These are phyloP conservation scores for Ulmus americana DNA, from an alignment of 331 rosid species.

Conservation along the genomic window DNA sequence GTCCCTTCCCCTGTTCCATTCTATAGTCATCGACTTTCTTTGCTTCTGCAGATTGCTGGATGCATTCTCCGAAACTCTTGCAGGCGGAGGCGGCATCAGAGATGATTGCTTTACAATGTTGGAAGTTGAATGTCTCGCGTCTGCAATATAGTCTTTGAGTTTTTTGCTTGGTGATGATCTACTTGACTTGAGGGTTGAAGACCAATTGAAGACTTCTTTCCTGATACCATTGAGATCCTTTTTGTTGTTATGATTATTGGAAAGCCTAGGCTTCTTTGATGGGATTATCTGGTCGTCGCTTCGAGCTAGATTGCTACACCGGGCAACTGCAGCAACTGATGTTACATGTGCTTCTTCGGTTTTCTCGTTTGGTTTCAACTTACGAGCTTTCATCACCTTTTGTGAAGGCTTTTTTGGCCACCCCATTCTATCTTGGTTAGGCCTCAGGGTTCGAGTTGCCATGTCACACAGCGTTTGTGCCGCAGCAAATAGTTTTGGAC, in stretches of 20 bases:
- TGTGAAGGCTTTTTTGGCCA: conserved; percentile 81
- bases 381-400: conserved; percentile 62
- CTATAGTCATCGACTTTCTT: conserved; percentile 54
- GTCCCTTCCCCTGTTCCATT: conserved; percentile 71
- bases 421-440: conserved; percentile 42
- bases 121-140: conserved; percentile 40
- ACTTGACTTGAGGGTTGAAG: conserved; percentile 60
- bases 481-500: conserved; percentile 58
- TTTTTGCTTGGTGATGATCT: conserved; percentile 60
- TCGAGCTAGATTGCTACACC: conserved; percentile 39
- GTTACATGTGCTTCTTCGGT: conserved; percentile 38
- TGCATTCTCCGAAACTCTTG: conserved; percentile 44
- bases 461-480: conserved; percentile 70
- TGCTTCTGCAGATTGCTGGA: conserved; percentile 46
- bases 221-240: conserved; percentile 39
- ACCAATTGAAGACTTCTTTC: conserved; percentile 54
- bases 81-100: conserved; percentile 85
- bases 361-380: conserved; percentile 51
- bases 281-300: conserved; percentile 41
- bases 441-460: conserved; percentile 37
- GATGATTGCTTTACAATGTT: conserved; percentile 44
- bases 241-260: conserved; percentile 33
- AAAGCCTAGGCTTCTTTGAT: conserved; percentile 68
- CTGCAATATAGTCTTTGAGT: conserved; percentile 39
- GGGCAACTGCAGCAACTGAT: conserved; percentile 27